phyloP scores from a whole-genome alignment of 1,139 yeast species.

The Tardiomyces blankii region DNA sequence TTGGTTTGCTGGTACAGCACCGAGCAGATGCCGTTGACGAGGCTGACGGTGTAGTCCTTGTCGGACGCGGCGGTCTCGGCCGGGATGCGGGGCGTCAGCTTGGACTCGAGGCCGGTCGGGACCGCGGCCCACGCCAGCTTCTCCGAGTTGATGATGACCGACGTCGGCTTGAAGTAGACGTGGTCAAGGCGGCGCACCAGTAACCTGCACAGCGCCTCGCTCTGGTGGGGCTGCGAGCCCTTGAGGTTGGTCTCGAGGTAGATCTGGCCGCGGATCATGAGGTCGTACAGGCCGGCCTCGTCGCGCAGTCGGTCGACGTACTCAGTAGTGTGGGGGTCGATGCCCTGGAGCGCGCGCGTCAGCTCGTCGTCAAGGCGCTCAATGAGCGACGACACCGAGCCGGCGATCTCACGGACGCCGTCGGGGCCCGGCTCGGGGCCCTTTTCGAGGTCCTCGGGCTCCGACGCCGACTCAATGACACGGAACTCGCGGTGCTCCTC shows the following conservation, averaged over 20 bases:
- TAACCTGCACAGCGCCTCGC: slow-evolving; percentile 47
- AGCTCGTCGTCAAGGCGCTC: slow-evolving; percentile 96
- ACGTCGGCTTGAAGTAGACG: slow-evolving; percentile 82
- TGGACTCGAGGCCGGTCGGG: slow-evolving; percentile 12
- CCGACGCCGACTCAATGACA: slow-evolving; percentile 65
- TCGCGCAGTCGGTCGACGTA: slow-evolving; percentile 86
- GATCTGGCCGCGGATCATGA: slow-evolving; percentile 75
- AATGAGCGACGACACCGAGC: slow-evolving; percentile 75
- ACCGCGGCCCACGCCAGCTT: slow-evolving; percentile 50
- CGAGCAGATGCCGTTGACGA: slow-evolving; percentile 56
- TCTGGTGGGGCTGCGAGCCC: slow-evolving; percentile 31
- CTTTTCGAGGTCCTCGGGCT: slow-evolving; percentile 66
- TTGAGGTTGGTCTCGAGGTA: slow-evolving; percentile 56
- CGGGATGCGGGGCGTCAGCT: slow-evolving; percentile 3
- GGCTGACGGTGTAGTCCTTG: slow-evolving; percentile 36
- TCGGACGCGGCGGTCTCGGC: slow-evolving; percentile 7
- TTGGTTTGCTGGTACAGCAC: slow-evolving; percentile 57
- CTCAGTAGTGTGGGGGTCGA: slow-evolving; percentile 93
- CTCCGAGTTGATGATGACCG: slow-evolving; percentile 62
- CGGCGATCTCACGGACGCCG: slow-evolving; percentile 69
- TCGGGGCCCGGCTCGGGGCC: slow-evolving; percentile 49
- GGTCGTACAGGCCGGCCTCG: slow-evolving; percentile 64
- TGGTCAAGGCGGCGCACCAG: slow-evolving; percentile 83
- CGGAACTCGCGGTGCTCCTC: slow-evolving; percentile 45
- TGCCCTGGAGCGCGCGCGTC: slow-evolving; percentile 72